A percentile compares a stretch with the other conserved stretches of the same genome.
These are phyloP conservation scores for Blastomyces emzantsi DNA, from an alignment of 2,329 filamentous ascomycete species.

Conservation along the genomic window DNA sequence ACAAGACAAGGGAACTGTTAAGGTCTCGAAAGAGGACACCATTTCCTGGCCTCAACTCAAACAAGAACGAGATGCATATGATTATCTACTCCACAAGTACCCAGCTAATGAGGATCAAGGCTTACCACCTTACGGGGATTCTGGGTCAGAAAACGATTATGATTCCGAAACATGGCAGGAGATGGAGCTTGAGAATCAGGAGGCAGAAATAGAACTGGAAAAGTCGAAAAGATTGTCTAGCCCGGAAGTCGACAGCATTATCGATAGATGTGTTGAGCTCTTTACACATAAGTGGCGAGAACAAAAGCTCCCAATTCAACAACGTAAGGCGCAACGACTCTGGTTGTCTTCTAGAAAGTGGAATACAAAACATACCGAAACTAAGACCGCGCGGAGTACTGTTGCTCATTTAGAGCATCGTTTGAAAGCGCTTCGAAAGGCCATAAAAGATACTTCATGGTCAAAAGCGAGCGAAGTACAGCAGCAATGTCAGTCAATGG, in stretches of 20 bases:
- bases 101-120: conserved; percentile 34
- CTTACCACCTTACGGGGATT: conserved; percentile 49
- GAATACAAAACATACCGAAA: conserved; percentile 33
- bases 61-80: conserved; percentile 19
- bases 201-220: conserved; percentile 14
- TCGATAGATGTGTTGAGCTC: conserved; percentile 47
- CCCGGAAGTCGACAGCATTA: conserved; percentile 43
- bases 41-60: conserved; percentile 24
- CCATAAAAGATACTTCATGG: conserved; percentile 49
- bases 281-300: conserved; percentile 50
- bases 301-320: conserved; percentile 48
- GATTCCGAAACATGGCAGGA: conserved; percentile 58
- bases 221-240: conserved; percentile 28
- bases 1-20: conserved; percentile 19
- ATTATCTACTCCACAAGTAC: conserved; percentile 37
- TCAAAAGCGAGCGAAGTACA: conserved; percentile 44
- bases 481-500: conserved; percentile 50
- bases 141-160: conserved; percentile 43
- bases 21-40: conserved; percentile 23
- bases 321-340: conserved; percentile 48
- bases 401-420: conserved; percentile 42
- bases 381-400: conserved; percentile 37
- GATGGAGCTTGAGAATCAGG: conserved; percentile 27
- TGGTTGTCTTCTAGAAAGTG: conserved; percentile 51
- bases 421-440: conserved; percentile 46